A percentile compares a stretch with the other conserved stretches of the same genome.
These are phyloP conservation scores for Myochromella boudieri DNA, from an alignment of 768 basidiomycete species.

Conservation along the genomic window DNA sequence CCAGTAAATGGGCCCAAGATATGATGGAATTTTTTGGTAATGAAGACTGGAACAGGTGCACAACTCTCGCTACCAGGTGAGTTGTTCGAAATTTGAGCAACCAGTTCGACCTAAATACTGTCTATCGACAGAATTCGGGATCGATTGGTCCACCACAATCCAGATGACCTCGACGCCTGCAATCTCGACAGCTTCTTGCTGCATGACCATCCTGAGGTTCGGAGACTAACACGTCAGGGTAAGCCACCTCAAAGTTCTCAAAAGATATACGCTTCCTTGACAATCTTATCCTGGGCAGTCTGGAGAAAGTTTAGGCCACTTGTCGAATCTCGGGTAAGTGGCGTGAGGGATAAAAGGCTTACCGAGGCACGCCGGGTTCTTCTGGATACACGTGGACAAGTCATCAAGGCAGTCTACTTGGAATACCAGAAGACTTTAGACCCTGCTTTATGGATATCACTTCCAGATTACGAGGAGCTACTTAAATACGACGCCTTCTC, in stretches of 20 bases:
- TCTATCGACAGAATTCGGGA: neutral
- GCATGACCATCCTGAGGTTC: too few species aligned
- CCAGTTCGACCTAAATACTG: too few species aligned
- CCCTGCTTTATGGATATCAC: too few species aligned
- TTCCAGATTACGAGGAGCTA: slow-evolving; percentile 4
- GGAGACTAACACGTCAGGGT: neutral
- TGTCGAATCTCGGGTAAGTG: neutral
- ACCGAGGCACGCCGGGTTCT: neutral
- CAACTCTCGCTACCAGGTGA: too few species aligned
- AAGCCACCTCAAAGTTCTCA: neutral
- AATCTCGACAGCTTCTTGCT: too few species aligned
- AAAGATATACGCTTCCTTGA: neutral
- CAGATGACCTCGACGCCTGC: too few species aligned
- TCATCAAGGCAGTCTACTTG: neutral
- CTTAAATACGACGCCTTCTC: too few species aligned
- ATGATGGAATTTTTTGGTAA: too few species aligned
- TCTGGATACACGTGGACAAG: neutral
- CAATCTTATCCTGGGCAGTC: neutral
- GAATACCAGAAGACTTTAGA: neutral
- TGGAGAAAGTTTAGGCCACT: slow-evolving; percentile 1
- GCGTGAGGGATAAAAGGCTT: neutral
- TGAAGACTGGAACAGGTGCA: too few species aligned
- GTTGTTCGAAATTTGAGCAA: too few species aligned
- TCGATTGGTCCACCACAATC: neutral
- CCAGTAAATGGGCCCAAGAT: neutral